Percentiles rank a stretch among this genome's conserved stretches.
Evolutionary conservation across 1,139 yeast genomes (phyloP).

Genomic region (Martiniozyma asiatica): DNA sequence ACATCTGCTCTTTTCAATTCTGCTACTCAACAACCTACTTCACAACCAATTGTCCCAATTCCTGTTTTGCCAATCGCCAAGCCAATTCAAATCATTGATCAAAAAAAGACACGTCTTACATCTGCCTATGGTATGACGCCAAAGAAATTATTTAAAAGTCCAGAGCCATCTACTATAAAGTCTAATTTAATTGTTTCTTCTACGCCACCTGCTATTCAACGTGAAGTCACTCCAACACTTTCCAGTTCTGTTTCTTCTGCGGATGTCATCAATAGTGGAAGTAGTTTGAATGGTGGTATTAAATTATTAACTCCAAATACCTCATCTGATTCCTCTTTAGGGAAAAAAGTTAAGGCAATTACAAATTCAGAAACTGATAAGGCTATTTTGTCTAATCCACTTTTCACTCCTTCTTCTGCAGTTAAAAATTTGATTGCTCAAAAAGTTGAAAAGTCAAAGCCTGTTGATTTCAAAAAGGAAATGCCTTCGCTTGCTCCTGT

Average conservation of each 20-base stretch:
- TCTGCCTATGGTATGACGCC: constrained; percentile 57
- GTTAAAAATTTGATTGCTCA: constrained; percentile 49
- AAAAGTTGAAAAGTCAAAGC: constrained; percentile 20
- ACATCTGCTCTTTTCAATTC: constrained; percentile 37
- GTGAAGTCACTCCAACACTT: no score
- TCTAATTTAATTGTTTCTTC: constrained; percentile 14
- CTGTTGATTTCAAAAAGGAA: constrained; percentile 7
- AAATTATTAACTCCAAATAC: constrained; percentile 1
- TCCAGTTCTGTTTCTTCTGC: constrained; percentile 1
- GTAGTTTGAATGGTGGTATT: constrained; percentile 1
- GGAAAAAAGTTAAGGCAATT: constrained; percentile 1
- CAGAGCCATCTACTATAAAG: constrained; percentile 12
- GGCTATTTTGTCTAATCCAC: constrained; percentile 59
- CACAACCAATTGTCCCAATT: constrained; percentile 33
- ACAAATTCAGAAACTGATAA: constrained; percentile 35
- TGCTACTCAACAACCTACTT: constrained; percentile 15
- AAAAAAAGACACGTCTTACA: constrained; percentile 47
- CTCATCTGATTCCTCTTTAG: not conserved
- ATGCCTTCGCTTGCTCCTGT: constrained; percentile 6
- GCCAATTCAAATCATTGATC: constrained; percentile 44
- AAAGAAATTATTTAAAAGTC: constrained; percentile 25
- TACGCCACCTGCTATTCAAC: constrained; percentile 10
- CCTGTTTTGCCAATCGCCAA: constrained; percentile 18
- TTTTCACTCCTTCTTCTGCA: constrained; percentile 54
- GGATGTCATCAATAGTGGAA: constrained; percentile 2